Evolutionary conservation across 2,329 filamentous ascomycete species (phyloP).

Genomic region (Pseudogymnoascus destructans): DNA sequence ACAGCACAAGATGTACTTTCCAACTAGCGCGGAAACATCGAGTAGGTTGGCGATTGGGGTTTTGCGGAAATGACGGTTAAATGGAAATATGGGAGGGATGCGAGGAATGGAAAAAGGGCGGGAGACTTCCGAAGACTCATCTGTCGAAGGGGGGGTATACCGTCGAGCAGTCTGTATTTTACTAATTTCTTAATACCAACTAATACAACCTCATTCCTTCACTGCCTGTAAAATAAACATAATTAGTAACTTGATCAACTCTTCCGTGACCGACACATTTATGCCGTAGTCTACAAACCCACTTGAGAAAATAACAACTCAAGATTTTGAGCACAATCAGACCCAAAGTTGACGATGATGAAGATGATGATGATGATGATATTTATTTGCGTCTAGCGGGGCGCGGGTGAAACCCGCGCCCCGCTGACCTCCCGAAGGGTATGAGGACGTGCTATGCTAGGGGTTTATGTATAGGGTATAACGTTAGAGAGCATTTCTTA

Average conservation of each 20-base stretch:
- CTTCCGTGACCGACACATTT: background rate
- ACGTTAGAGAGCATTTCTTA: too few relatives aligned
- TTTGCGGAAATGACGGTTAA: background rate
- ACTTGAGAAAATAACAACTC: too few relatives aligned
- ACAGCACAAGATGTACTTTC: background rate
- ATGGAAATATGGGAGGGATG: background rate
- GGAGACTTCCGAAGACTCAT: background rate
- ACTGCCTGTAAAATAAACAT: background rate
- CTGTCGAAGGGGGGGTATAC: background rate
- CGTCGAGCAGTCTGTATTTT: background rate
- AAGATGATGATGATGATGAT: too few relatives aligned
- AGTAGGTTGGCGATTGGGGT: background rate
- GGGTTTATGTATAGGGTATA: too few relatives aligned
- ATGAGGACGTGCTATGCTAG: too few relatives aligned
- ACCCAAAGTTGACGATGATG: too few relatives aligned
- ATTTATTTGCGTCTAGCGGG: too few relatives aligned
- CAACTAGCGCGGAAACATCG: background rate
- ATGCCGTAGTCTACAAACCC: background rate
- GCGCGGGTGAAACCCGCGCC: too few relatives aligned
- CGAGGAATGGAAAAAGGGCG: background rate
- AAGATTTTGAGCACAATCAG: too few relatives aligned
- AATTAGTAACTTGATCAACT: background rate
- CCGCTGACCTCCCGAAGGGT: too few relatives aligned
- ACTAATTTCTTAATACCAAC: conserved; percentile 7
- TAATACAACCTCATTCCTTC: background rate